These are phyloP conservation scores for Pseudocercospora macadamiae DNA, from an alignment of 2,329 filamentous ascomycete genomes.

Conservation along the genomic window DNA sequence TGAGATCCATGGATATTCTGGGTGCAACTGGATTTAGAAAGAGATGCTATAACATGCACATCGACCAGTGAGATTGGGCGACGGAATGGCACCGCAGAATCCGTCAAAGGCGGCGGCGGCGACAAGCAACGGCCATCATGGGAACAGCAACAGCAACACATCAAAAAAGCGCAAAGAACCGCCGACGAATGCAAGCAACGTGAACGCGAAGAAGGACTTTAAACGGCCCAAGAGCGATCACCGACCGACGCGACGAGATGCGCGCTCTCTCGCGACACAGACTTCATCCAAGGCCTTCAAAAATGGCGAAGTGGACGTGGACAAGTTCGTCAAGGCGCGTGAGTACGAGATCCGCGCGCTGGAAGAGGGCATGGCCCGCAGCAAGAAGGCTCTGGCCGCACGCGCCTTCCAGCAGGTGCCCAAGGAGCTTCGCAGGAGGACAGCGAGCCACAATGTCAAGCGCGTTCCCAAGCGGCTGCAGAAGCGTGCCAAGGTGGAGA, in stretches of 20 bases:
- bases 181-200: constrained; percentile 18
- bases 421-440: constrained; percentile 78
- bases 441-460: constrained; percentile 94
- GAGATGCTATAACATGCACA: background rate
- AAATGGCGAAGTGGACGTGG: constrained; percentile 80
- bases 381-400: constrained; percentile 65
- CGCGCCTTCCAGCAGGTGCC: constrained; percentile 92
- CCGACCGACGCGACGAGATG: constrained; percentile 42
- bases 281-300: constrained; percentile 58
- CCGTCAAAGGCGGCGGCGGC: constrained; percentile 5
- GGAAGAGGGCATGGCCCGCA: constrained; percentile 77
- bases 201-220: constrained; percentile 8
- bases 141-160: constrained; percentile 4
- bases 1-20: too few species aligned
- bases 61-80: too few species aligned
- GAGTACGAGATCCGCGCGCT: constrained; percentile 88
- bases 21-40: too few species aligned
- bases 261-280: constrained; percentile 51
- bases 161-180: constrained; percentile 35
- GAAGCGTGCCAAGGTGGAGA: constrained; percentile 69
- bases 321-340: constrained; percentile 79
- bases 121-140: constrained; percentile 11
- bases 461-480: constrained; percentile 79
- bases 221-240: constrained; percentile 29
- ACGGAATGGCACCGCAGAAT: too few species aligned